Base-by-base conservation (phyloP, 129 eudicot genomes). In the Rutidosis leptorrhynchoides region DNA sequence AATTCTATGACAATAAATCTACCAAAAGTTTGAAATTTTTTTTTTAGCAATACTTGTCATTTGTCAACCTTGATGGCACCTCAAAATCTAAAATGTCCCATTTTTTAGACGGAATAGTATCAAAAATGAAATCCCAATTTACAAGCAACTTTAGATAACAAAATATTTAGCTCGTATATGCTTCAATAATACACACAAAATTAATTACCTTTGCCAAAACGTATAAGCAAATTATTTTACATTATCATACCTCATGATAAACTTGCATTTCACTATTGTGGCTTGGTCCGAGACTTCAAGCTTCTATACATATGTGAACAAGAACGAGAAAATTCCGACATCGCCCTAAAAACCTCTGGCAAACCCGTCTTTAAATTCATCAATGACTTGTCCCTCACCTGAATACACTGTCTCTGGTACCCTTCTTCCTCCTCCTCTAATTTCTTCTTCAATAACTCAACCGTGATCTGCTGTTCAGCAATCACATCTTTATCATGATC, bases 351-450 rank as follows among this genome's bases (percentile, higher is more conserved):
- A 58, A 88, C 81, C 79, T 88, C 98, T 0, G 96, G 96, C 74
- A 92, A 76, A 16, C 87, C 81, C 59, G 83, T 85, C 74, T 69
- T 88, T 53, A 92, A 74, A 67, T 80, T 92, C 70, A 82, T 78
- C 66, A 92, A 76, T 26, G 98, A 85, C 79, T 88, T 92, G 32
- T 92, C 89, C 77, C 98, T 83, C 11, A 88, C 95, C 53, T 92
- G 98, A 70, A 85, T 29, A 40, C 91, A 83, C 26, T 77, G 85
- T 74, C 72, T 78, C 75, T 79, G 79, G 33, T 83, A 92, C 12
- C 21, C 79, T 33, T 82, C 87, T 48, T 85, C 90, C 24, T 85
- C 96, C 0, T 88, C 96, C 74, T 88, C 89, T 72, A 92, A 60
- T 42, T 83, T 80, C 73, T 78, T 81, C 79, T 80, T 82, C 23